These are phyloP conservation scores for Neurospora sp. DNA, from an alignment of 2,329 filamentous ascomycete species.

Conservation along the genomic window DNA sequence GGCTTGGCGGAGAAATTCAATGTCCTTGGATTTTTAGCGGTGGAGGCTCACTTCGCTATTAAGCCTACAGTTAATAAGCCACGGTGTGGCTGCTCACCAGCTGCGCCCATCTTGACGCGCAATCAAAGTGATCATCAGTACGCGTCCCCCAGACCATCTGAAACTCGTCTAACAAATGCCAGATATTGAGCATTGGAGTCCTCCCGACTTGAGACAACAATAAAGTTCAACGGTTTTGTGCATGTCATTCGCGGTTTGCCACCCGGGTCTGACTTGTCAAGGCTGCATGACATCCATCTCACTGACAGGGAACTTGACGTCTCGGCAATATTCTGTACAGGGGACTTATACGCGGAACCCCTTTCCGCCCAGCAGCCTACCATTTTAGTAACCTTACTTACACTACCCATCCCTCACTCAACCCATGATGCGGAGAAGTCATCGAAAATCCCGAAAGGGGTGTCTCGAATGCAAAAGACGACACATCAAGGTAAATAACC, in stretches of 20 bases:
- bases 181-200: not conserved
- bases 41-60: not conserved
- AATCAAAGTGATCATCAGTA: not conserved
- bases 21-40: not conserved
- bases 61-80: not conserved
- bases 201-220: not conserved
- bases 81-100: not conserved
- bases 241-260: not conserved
- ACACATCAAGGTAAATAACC: slow-evolving; percentile 21
- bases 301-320: not conserved
- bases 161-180: not conserved
- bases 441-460: slow-evolving; percentile 23
- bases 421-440: slow-evolving; percentile 17
- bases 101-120: not conserved
- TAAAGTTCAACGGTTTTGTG: not conserved
- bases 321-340: not conserved
- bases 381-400: not conserved
- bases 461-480: slow-evolving; percentile 25
- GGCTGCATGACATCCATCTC: not conserved
- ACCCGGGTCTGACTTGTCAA: not conserved
- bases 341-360: not conserved
- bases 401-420: not conserved
- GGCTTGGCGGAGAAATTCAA: not conserved
- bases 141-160: not conserved
- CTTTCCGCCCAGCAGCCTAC: not conserved